Evolutionary conservation across 345 rosid genomes (phyloP).

Genomic region (Mangifera indica): DNA sequence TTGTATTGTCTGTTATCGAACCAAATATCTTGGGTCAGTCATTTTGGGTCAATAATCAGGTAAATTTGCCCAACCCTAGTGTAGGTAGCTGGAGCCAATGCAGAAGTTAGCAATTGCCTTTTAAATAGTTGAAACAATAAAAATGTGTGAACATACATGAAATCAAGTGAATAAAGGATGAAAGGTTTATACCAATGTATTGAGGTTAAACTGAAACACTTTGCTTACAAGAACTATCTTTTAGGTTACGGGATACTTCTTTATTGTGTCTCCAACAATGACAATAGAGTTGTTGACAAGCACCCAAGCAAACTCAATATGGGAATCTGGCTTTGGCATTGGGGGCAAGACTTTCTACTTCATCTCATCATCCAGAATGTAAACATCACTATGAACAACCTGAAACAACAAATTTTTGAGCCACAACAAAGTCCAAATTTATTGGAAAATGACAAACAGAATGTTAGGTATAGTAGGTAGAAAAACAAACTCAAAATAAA

Average conservation of each 20-base stretch:
- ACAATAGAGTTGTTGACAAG: constrained; percentile 83
- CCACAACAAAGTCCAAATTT: too few species aligned
- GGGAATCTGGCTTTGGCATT: constrained; percentile 92
- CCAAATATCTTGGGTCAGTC: too few species aligned
- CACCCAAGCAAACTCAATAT: constrained; percentile 93
- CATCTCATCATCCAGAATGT: constrained; percentile 87
- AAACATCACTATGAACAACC: too few species aligned
- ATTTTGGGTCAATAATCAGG: too few species aligned
- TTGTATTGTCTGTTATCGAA: too few species aligned
- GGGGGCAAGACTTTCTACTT: constrained; percentile 81
- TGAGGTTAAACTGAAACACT: constrained; percentile 73
- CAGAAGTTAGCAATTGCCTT: neutral
- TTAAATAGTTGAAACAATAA: neutral
- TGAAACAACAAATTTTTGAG: too few species aligned
- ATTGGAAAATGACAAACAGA: too few species aligned
- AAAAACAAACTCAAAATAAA: too few species aligned
- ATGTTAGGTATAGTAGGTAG: too few species aligned
- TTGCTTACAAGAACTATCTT: constrained; percentile 89
- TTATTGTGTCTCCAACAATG: too few species aligned
- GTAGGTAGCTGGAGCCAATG: neutral
- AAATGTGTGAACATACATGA: neutral
- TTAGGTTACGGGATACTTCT: constrained; percentile 86
- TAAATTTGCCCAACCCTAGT: neutral
- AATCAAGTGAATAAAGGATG: neutral
- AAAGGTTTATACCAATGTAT: constrained; percentile 54